These are phyloP conservation scores for Begonia loranthoides DNA, from an alignment of 306 rosid species.

Conservation along the genomic window DNA sequence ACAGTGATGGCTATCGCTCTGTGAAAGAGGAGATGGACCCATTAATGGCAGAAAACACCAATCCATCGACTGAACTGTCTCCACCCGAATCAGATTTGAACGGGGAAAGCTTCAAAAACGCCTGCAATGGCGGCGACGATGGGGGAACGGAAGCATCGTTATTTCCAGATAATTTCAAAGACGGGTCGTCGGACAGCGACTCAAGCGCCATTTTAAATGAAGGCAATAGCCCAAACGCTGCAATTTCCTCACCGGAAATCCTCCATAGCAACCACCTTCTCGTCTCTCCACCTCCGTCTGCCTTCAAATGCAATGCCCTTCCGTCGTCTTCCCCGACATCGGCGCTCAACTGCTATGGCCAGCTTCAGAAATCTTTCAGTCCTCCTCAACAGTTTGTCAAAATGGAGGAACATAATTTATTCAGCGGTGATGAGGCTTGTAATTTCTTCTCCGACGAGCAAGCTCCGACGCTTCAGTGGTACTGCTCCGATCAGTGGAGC, in stretches of 20 bases:
- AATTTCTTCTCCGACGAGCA: slow-evolving; percentile 86
- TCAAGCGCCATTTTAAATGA: slow-evolving; percentile 85
- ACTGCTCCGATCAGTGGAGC: background rate
- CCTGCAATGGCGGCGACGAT: slow-evolving; percentile 9
- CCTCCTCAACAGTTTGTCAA: slow-evolving; percentile 51
- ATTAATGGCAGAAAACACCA: slow-evolving; percentile 7
- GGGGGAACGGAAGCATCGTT: slow-evolving; percentile 8
- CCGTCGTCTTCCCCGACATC: slow-evolving; percentile 4
- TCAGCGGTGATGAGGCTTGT: slow-evolving; percentile 67
- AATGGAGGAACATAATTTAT: slow-evolving; percentile 88
- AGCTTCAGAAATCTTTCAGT: slow-evolving; percentile 35
- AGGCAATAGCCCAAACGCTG: slow-evolving; percentile 42
- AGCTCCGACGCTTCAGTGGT: slow-evolving; percentile 85
- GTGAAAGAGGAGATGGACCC: slow-evolving; percentile 44
- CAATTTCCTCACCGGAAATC: slow-evolving; percentile 35
- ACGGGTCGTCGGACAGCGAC: slow-evolving; percentile 86
- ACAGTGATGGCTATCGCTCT: slow-evolving; percentile 29
- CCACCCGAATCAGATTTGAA: slow-evolving; percentile 22
- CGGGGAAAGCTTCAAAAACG: slow-evolving; percentile 24
- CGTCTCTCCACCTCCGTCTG: slow-evolving; percentile 22
- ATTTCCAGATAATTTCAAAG: slow-evolving; percentile 30
- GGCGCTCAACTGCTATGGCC: slow-evolving; percentile 31
- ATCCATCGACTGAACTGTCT: slow-evolving; percentile 13
- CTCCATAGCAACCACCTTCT: slow-evolving; percentile 28
- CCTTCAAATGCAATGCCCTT: slow-evolving; percentile 26